These are phyloP conservation scores for Aspergillus kassunensis DNA, from an alignment of 495 filamentous ascomycete species.

Conservation along the genomic window DNA sequence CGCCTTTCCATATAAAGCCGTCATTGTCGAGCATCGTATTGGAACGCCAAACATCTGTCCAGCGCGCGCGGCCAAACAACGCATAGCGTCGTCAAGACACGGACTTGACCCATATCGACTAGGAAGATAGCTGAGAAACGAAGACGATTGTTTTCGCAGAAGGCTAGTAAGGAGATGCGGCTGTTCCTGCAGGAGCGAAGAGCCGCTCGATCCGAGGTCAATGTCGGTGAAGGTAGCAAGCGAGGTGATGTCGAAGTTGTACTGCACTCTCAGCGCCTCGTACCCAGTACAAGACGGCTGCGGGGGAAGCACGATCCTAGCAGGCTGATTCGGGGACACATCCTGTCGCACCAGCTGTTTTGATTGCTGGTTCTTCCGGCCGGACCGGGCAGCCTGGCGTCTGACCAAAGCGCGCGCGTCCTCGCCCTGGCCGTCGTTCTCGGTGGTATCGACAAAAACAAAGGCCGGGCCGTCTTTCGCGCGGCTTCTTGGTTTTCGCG, in stretches of 20 bases:
- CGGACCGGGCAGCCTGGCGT: constrained; percentile 9
- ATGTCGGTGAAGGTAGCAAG: constrained; percentile 9
- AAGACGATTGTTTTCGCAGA: constrained; percentile 2
- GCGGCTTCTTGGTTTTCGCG: constrained; percentile 1
- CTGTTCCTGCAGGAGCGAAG: neutral
- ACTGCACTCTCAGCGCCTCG: constrained; percentile 1
- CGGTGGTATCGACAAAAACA: constrained; percentile 6
- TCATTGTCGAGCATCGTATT: neutral
- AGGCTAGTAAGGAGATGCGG: constrained; percentile 3
- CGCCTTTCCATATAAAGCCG: constrained; percentile 4
- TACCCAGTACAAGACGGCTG: constrained; percentile 8
- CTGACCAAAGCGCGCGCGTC: neutral
- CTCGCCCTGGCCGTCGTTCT: neutral
- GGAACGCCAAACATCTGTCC: constrained; percentile 9
- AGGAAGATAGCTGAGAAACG: constrained; percentile 9
- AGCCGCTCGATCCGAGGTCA: constrained; percentile 3
- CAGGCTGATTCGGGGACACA: too few relatives aligned
- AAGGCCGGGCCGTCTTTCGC: constrained; percentile 9
- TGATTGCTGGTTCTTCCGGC: neutral
- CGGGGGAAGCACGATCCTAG: neutral
- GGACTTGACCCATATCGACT: constrained; percentile 8
- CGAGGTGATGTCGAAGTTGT: constrained; percentile 10
- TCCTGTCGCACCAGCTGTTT: too few relatives aligned
- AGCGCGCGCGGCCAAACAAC: constrained; percentile 6
- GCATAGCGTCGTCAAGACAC: constrained; percentile 12